Conservation (phyloP, 2,329 filamentous ascomycete species). For the Lachnellula arida region DNA sequence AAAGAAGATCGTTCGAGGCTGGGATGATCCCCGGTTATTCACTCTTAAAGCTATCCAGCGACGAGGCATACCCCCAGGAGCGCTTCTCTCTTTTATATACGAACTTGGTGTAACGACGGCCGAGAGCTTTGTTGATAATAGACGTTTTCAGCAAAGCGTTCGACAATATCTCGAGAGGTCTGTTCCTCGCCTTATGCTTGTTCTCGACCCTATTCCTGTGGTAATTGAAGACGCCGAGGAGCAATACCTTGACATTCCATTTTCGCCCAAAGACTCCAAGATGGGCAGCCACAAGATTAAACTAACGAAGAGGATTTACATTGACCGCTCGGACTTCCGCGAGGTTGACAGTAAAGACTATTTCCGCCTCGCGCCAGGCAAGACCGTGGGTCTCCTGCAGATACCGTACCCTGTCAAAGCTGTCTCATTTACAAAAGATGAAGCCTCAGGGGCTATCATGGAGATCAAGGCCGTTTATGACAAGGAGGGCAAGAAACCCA, state of each 20-base stretch:
- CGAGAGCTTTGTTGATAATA: slow-evolving; percentile 68
- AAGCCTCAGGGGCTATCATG: slow-evolving; percentile 52
- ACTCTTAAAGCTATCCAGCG: slow-evolving; percentile 77
- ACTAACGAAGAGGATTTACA: slow-evolving; percentile 73
- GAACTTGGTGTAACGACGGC: slow-evolving; percentile 84
- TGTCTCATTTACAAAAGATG: slow-evolving; percentile 60
- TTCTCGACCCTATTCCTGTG: slow-evolving; percentile 79
- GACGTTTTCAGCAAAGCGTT: slow-evolving; percentile 74
- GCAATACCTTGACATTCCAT: slow-evolving; percentile 65
- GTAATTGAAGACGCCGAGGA: slow-evolving; percentile 62
- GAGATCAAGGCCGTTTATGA: slow-evolving; percentile 64
- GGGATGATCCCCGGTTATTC: slow-evolving; percentile 85
- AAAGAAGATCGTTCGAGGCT: slow-evolving; percentile 63
- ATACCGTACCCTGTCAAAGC: slow-evolving; percentile 63
- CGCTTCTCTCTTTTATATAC: slow-evolving; percentile 79
- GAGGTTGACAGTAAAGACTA: slow-evolving; percentile 64
- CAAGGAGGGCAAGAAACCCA: slow-evolving; percentile 49
- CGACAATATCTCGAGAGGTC: slow-evolving; percentile 79
- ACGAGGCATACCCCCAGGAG: slow-evolving; percentile 77
- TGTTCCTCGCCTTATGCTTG: slow-evolving; percentile 80
- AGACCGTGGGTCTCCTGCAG: slow-evolving; percentile 66
- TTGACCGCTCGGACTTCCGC: slow-evolving; percentile 72
- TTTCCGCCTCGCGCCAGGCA: slow-evolving; percentile 68
- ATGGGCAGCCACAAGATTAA: slow-evolving; percentile 45
- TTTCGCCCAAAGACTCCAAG: slow-evolving; percentile 63